Conservation (phyloP, 257 asterid species). For the Capsicum pubescens region DNA sequence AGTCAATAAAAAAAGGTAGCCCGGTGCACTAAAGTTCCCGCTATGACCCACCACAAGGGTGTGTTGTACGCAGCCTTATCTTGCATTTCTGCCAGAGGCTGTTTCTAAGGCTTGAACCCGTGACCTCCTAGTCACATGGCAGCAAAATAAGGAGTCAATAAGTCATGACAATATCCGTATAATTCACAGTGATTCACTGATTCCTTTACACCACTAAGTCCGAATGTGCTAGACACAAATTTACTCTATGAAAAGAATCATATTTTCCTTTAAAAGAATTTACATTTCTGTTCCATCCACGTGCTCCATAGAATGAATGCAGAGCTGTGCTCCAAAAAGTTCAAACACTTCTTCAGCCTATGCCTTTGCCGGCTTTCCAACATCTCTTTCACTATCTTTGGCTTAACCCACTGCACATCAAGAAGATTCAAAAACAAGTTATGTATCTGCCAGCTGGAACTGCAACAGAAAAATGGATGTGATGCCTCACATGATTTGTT, state of each 20-base stretch:
- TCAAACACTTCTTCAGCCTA: not conserved
- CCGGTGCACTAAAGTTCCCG: too few relatives aligned
- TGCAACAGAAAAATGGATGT: not conserved
- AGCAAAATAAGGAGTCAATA: not conserved
- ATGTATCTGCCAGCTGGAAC: not conserved
- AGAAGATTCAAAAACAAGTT: not conserved
- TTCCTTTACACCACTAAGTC: not conserved
- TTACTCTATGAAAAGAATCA: not conserved
- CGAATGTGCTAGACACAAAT: slow-evolving; percentile 7
- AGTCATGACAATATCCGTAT: not conserved
- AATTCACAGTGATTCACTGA: not conserved
- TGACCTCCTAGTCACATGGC: too few relatives aligned
- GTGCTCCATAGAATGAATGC: not conserved
- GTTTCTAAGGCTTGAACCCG: too few relatives aligned
- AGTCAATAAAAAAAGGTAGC: not conserved
- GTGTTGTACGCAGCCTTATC: too few relatives aligned
- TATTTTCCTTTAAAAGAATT: not conserved
- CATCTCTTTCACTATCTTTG: not conserved
- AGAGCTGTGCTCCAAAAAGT: not conserved
- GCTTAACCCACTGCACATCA: not conserved
- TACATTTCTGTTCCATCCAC: not conserved
- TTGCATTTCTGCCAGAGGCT: too few relatives aligned
- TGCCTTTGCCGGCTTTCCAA: not conserved
- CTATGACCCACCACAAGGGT: too few relatives aligned
- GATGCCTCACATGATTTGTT: not conserved